Evolutionary conservation across 768 basidiomycete species (phyloP).

Genomic region (Termitomyces sp.): DNA sequence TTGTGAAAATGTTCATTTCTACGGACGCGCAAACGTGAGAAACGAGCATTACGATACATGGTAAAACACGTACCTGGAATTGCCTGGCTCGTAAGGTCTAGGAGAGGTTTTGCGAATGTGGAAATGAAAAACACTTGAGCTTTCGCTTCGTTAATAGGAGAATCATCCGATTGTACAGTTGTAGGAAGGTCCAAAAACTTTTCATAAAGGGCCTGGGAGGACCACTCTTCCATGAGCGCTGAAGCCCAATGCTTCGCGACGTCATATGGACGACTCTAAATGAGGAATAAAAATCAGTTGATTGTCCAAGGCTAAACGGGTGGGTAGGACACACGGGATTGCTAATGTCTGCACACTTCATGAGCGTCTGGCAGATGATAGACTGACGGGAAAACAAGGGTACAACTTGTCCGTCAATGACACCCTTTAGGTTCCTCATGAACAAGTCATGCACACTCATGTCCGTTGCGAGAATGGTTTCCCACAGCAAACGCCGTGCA

Average conservation of each 20-base stretch:
- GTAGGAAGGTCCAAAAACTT: constrained; percentile 66
- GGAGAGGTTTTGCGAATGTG: constrained; percentile 76
- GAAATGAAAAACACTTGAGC: constrained; percentile 89
- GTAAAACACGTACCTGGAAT: constrained; percentile 57
- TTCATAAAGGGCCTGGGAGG: constrained; percentile 83
- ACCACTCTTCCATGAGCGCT: constrained; percentile 88
- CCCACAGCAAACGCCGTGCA: constrained; percentile 71
- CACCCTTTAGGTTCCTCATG: constrained; percentile 57
- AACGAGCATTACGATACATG: neutral
- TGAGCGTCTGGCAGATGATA: constrained; percentile 81
- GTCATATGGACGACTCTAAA: constrained; percentile 84
- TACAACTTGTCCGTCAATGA: constrained; percentile 36
- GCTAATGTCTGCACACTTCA: constrained; percentile 98
- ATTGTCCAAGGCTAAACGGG: neutral
- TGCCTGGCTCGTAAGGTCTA: constrained; percentile 65
- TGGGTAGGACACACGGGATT: constrained; percentile 74
- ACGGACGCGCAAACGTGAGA: neutral
- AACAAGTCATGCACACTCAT: constrained; percentile 89
- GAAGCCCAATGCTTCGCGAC: constrained; percentile 92
- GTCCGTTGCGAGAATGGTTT: constrained; percentile 88
- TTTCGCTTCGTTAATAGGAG: constrained; percentile 59
- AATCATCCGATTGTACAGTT: constrained; percentile 40
- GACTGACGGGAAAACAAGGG: constrained; percentile 48
- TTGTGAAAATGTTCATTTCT: constrained; percentile 68
- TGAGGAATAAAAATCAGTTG: constrained; percentile 1